Evolutionary conservation across 1,139 yeast species (phyloP), one percentile per base, ranked within the genome.

Genomic region (Candida albicans): DNA sequence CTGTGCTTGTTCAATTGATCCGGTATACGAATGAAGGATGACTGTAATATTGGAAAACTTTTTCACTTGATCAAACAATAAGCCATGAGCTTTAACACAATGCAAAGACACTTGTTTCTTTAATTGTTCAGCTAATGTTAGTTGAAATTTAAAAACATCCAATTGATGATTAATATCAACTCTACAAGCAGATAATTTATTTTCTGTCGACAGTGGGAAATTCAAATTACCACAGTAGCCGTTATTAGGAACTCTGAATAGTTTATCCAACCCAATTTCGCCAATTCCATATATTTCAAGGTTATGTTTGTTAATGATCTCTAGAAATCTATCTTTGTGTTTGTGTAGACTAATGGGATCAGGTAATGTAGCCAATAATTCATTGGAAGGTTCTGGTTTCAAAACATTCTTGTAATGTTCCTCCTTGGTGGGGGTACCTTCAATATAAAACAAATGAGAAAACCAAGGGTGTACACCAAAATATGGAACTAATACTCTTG

Each of bases 401-500:
- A 85, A 60, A 0, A 88, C 79, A 0, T 50, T 26, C 2, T 49
- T 41, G 57, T 90, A 93, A 61, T 90, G 97, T 4, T 52, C 62
- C 12, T 39, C 15, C 50, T 77, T 77, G 37, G 58, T 43, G 48
- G 34, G 39, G 1, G 14, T 22, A 8, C 43, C 52, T 2, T 39
- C 44, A 2, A 41, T 42, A 8, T 78, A 67, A 50, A 81, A 83
- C 27, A 84, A 54, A 61, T 91, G 96, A 2, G 81, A 65, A 56
- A 79, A 89, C 97, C 97, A 91, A 0, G 98, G 98, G 61, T 93
- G 98, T 4, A 88, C 70, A 0, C 98, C 99, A 59, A 82, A 84
- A 42, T 84, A 81, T 0, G 93, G 84, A 1, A 75, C 62, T 1
- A 85, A 63, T 26, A 54, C 37, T 2, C 50, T 37, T 5, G 49